Percentiles rank a stretch among this genome's conserved stretches.
Conservation (phyloP, 768 basidiomycete genomes). For the Mycena metata region DNA sequence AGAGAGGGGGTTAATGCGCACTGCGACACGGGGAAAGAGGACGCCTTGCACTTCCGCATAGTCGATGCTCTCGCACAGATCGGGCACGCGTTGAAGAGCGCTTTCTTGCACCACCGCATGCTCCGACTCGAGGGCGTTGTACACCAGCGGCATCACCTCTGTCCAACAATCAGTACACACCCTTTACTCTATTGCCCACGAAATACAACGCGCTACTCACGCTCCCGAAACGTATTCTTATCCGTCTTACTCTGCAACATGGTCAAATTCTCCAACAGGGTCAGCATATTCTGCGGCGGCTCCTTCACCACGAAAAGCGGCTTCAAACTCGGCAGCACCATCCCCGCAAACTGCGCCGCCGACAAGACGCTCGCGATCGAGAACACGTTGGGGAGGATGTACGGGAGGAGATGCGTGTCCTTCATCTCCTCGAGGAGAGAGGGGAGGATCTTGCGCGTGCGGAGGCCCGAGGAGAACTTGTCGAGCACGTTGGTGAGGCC, state of each 20-base stretch:
- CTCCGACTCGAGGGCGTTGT: constrained; percentile 96
- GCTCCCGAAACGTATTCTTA: constrained; percentile 87
- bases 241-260: constrained; percentile 93
- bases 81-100: constrained; percentile 86
- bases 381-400: constrained; percentile 96
- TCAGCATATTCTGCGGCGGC: constrained; percentile 97
- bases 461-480: constrained; percentile 89
- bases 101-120: constrained; percentile 93
- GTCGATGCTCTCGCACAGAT: constrained; percentile 92
- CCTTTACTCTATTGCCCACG: not conserved
- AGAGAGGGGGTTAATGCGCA: constrained; percentile 52
- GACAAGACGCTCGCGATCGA: constrained; percentile 85
- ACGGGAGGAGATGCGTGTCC: constrained; percentile 92
- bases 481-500: constrained; percentile 85
- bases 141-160: constrained; percentile 98
- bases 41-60: constrained; percentile 95
- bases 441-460: constrained; percentile 90
- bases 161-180: constrained; percentile 28
- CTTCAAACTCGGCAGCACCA: constrained; percentile 89
- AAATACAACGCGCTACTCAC: constrained; percentile 61
- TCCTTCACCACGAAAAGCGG: constrained; percentile 93
- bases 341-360: constrained; percentile 81
- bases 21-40: constrained; percentile 93
- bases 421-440: constrained; percentile 98
- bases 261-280: constrained; percentile 88